Evolutionary conservation across 257 asterid species (phyloP).

Genomic region (Nicotiana noctiflora): DNA sequence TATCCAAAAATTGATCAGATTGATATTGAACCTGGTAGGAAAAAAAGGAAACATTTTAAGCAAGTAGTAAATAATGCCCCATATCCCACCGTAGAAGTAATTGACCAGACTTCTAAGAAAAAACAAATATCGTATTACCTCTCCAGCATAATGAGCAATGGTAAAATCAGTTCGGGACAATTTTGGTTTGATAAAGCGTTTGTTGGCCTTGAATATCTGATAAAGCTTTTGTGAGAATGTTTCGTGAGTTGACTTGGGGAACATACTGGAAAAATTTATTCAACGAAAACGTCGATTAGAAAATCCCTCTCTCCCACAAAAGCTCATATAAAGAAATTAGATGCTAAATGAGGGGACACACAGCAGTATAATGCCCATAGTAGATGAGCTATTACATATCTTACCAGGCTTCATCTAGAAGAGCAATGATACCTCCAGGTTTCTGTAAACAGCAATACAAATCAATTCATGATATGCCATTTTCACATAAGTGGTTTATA

Average conservation of each 20-base stretch:
- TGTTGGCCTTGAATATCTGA: slow-evolving; percentile 83
- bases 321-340: neutral
- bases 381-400: neutral
- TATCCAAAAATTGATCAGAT: slow-evolving; percentile 92
- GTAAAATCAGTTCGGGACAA: slow-evolving; percentile 88
- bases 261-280: slow-evolving; percentile 65
- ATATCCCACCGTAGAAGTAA: slow-evolving; percentile 5
- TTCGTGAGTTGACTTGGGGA: slow-evolving; percentile 97
- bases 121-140: slow-evolving; percentile 46
- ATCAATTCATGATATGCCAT: neutral
- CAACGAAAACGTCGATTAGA: slow-evolving; percentile 12
- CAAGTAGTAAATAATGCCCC: slow-evolving; percentile 2
- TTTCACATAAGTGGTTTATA: neutral
- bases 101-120: slow-evolving; percentile 3
- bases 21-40: slow-evolving; percentile 73
- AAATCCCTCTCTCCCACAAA: neutral
- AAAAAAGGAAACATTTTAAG: slow-evolving; percentile 10
- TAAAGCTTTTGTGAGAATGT: slow-evolving; percentile 90
- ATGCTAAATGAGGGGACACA: neutral
- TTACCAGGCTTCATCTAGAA: slow-evolving; percentile 98
- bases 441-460: slow-evolving; percentile 52
- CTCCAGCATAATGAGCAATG: slow-evolving; percentile 96
- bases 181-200: slow-evolving; percentile 93
- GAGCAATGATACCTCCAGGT: slow-evolving; percentile 97
- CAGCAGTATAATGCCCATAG: neutral